Evolutionary conservation across 2,329 filamentous ascomycete species (phyloP).

Genomic region (Neobulgaria alba): DNA sequence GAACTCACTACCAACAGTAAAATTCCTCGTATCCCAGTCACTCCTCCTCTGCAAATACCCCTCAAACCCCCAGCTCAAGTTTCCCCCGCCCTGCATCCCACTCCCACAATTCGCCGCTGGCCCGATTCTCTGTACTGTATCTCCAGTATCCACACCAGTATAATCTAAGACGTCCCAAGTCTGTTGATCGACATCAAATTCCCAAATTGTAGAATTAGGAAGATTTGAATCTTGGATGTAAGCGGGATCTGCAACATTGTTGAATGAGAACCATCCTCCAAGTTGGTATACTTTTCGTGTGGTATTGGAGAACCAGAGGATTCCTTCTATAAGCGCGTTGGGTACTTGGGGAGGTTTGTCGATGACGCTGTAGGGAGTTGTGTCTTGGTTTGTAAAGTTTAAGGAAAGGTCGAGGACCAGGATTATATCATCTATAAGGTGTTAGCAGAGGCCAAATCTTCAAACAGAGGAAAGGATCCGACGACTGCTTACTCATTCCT

Average conservation of each 20-base stretch:
- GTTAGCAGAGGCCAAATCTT: not conserved
- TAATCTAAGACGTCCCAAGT: not conserved
- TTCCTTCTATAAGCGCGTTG: conserved; percentile 6
- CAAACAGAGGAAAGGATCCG: not conserved
- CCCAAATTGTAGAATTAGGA: not conserved
- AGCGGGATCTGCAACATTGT: conserved; percentile 2
- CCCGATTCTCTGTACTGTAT: not conserved
- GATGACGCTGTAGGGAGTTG: conserved; percentile 1
- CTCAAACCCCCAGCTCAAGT: conserved; percentile 1
- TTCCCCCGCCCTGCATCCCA: not conserved
- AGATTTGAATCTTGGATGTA: conserved; percentile 1
- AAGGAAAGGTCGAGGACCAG: conserved; percentile 8
- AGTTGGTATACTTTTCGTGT: conserved; percentile 9
- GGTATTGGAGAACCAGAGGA: conserved; percentile 3
- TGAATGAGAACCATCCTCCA: conserved; percentile 7
- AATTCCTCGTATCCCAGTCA: not conserved
- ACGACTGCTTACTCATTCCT: conserved; percentile 4
- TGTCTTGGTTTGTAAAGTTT: conserved; percentile 11
- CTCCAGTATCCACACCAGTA: not conserved
- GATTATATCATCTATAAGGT: conserved; percentile 2
- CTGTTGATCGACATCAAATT: conserved; percentile 1
- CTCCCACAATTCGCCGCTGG: conserved; percentile 1
- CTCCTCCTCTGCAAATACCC: not conserved
- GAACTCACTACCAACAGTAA: not conserved
- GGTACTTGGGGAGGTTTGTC: conserved; percentile 6